phyloP scores from a whole-genome alignment of 139 green algal genomes.

The Choricystis sp. region DNA sequence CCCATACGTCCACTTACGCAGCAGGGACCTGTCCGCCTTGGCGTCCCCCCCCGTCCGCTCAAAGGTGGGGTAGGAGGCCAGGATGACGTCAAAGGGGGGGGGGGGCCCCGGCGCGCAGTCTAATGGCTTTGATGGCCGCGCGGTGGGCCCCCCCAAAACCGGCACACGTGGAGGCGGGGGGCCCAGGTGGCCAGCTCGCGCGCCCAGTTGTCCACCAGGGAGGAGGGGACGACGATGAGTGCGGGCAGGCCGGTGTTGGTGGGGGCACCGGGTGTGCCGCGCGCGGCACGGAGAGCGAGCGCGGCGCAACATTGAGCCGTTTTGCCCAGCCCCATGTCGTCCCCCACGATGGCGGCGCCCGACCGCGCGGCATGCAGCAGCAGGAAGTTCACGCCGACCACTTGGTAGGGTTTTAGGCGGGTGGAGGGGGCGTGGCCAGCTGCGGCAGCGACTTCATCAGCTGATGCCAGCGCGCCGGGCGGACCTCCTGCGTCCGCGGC shows the following conservation, averaged over 20 bases:
- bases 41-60: slow-evolving; percentile 46
- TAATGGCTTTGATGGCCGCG: slow-evolving; percentile 17
- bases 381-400: slow-evolving; percentile 89
- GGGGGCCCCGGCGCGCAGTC: slow-evolving; percentile 4
- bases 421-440: neutral
- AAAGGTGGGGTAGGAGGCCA: slow-evolving; percentile 82
- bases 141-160: slow-evolving; percentile 61
- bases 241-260: slow-evolving; percentile 31
- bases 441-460: neutral
- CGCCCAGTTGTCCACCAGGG: slow-evolving; percentile 83
- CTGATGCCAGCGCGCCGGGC: neutral
- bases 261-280: no score
- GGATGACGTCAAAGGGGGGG: slow-evolving; percentile 68
- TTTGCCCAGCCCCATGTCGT: slow-evolving; percentile 69
- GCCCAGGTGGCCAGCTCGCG: slow-evolving; percentile 62
- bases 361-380: slow-evolving; percentile 54
- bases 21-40: slow-evolving; percentile 30
- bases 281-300: slow-evolving; percentile 29
- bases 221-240: slow-evolving; percentile 50
- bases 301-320: slow-evolving; percentile 77
- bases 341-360: slow-evolving; percentile 62
- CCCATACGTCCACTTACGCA: slow-evolving; percentile 4
- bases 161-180: slow-evolving; percentile 34
- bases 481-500: no score
- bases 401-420: slow-evolving; percentile 59